Percentiles rank a stretch among this genome's conserved stretches.
Evolutionary conservation across 1,284 basidiomycete genomes (phyloP).

Genomic region (Dichomitus squalens): DNA sequence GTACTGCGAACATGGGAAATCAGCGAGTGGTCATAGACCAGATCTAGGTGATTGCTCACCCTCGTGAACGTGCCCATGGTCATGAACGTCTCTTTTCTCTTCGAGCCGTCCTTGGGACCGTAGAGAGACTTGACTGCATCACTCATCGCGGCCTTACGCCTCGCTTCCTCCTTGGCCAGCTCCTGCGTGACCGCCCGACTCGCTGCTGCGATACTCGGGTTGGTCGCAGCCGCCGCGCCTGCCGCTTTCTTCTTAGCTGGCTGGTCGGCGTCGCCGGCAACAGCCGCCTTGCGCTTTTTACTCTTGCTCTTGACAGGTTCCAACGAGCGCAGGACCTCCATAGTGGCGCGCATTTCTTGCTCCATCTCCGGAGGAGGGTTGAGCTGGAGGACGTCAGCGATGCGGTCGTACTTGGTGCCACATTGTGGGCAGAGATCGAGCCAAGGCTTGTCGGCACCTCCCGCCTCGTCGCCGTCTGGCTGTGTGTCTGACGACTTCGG

Average conservation of each 20-base stretch:
- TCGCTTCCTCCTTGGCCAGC: conserved; percentile 71
- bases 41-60: conserved; percentile 46
- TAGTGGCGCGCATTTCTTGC: conserved; percentile 49
- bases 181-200: conserved; percentile 64
- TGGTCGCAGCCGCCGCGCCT: conserved; percentile 39
- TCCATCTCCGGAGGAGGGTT: conserved; percentile 69
- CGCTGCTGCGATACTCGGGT: conserved; percentile 57
- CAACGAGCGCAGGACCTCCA: conserved; percentile 55
- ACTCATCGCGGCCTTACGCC: conserved; percentile 76
- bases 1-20: background rate
- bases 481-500: conserved; percentile 33
- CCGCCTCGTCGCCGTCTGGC: conserved; percentile 26
- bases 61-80: conserved; percentile 82
- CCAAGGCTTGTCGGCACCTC: conserved; percentile 16
- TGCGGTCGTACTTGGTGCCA: conserved; percentile 61
- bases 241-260: conserved; percentile 47
- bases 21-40: background rate
- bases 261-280: conserved; percentile 31
- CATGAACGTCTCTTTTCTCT: conserved; percentile 78
- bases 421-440: conserved; percentile 76
- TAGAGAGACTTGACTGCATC: conserved; percentile 77
- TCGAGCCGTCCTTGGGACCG: conserved; percentile 47
- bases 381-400: conserved; percentile 55
- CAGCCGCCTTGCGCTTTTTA: conserved; percentile 48
- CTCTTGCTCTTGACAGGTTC: conserved; percentile 55